Conservation (phyloP, 2,329 filamentous ascomycete species). For the Claviceps cyperi region DNA sequence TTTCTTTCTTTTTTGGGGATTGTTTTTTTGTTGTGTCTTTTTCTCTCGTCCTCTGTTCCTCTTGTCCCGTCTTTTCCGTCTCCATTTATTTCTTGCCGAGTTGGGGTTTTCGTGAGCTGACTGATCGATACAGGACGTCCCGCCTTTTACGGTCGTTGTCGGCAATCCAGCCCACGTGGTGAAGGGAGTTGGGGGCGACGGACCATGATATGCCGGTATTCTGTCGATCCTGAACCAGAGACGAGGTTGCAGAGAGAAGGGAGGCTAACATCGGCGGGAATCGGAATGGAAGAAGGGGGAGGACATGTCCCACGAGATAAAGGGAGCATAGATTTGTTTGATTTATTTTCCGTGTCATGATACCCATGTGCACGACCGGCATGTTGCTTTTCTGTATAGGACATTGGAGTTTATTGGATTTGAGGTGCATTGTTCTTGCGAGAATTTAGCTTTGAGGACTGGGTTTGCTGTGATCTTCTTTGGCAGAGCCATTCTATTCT, state of each 20-base stretch:
- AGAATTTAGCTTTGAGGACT: background rate
- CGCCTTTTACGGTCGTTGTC: constrained; percentile 52
- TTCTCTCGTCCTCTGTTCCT: background rate
- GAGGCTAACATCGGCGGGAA: background rate
- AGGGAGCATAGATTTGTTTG: background rate
- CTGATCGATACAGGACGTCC: constrained; percentile 38
- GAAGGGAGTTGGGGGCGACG: constrained; percentile 24
- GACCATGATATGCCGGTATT: constrained; percentile 11
- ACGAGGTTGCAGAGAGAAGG: background rate
- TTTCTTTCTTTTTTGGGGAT: background rate
- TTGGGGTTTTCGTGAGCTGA: background rate
- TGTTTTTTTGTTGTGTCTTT: background rate
- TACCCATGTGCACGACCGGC: constrained; percentile 13
- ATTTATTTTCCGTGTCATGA: constrained; percentile 14
- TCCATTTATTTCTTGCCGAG: background rate
- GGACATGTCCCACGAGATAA: background rate
- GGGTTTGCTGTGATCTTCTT: background rate
- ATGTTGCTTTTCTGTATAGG: constrained; percentile 9
- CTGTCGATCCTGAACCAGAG: background rate
- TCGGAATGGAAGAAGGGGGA: background rate
- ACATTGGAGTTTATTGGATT: background rate
- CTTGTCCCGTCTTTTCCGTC: background rate
- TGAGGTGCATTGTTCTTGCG: background rate
- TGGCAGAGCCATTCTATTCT: too few relatives aligned
- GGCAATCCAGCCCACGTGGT: constrained; percentile 53